These are phyloP conservation scores for Lobosporangium transversale DNA, from an alignment of 192 early-diverging fungal genomes.

Conservation along the genomic window DNA sequence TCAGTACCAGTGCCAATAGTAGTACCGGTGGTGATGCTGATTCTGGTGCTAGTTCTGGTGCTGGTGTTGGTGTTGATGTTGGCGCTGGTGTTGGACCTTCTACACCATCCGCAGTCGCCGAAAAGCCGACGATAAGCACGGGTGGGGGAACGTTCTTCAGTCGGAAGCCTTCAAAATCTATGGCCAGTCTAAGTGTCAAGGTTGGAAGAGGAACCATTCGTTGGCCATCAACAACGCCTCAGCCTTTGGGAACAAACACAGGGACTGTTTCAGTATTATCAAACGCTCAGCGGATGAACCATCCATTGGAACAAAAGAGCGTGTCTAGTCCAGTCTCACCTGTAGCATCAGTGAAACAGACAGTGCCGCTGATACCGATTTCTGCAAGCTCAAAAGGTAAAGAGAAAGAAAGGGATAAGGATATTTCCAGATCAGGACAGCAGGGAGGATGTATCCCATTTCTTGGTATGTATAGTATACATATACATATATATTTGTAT, in stretches of 20 bases:
- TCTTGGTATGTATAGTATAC: slow-evolving; percentile 55
- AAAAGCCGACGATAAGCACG: not conserved
- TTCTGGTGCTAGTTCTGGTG: not conserved
- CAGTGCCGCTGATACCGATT: too few relatives aligned
- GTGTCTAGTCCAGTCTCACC: not conserved
- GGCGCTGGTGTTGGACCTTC: not conserved
- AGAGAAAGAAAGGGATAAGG: slow-evolving; percentile 19
- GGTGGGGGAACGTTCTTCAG: slow-evolving; percentile 5
- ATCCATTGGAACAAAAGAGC: too few relatives aligned
- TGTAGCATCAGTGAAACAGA: not conserved
- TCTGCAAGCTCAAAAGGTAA: slow-evolving; percentile 3
- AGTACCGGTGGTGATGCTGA: not conserved
- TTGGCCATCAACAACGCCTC: not conserved
- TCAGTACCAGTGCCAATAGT: too few relatives aligned
- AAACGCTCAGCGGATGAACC: not conserved
- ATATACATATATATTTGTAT: too few relatives aligned
- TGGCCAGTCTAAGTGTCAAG: not conserved
- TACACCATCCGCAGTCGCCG: not conserved
- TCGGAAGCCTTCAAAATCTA: not conserved
- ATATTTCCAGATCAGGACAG: slow-evolving; percentile 13
- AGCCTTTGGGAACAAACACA: not conserved
- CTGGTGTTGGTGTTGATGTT: not conserved
- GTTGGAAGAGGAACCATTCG: not conserved
- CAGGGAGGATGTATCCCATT: slow-evolving; percentile 69
- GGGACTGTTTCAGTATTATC: not conserved